These are phyloP conservation scores for Macrolepiota dolichaula DNA, from an alignment of 768 basidiomycete species.

Conservation along the genomic window DNA sequence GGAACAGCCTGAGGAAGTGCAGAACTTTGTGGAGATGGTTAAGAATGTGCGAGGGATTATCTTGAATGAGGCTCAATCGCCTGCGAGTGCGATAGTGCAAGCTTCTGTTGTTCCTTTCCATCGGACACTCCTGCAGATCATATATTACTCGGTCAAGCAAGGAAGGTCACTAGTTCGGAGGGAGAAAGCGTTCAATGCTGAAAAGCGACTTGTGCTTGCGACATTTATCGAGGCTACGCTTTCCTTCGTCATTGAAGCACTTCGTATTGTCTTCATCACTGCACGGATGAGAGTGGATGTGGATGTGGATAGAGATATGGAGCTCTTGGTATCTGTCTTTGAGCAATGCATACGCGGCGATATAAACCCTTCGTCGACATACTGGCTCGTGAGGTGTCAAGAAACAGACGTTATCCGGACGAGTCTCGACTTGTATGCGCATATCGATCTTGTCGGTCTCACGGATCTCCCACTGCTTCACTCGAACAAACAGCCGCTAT, in stretches of 20 bases:
- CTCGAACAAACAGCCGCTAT: constrained; percentile 61
- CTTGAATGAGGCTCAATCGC: constrained; percentile 70
- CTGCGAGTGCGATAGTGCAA: constrained; percentile 69
- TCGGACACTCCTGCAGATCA: constrained; percentile 70
- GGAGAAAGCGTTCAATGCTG: constrained; percentile 50
- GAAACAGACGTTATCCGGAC: constrained; percentile 75
- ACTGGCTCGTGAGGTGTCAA: constrained; percentile 80
- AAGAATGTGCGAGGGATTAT: constrained; percentile 62
- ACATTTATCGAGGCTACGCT: constrained; percentile 61
- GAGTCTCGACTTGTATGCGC: constrained; percentile 70
- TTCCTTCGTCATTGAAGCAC: constrained; percentile 64
- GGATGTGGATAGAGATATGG: constrained; percentile 78
- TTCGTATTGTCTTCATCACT: constrained; percentile 60
- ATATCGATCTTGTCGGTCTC: constrained; percentile 66
- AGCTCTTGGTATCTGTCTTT: constrained; percentile 78
- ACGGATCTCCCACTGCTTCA: constrained; percentile 64
- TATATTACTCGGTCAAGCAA: constrained; percentile 74
- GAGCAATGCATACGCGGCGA: constrained; percentile 73
- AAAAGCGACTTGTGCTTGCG: constrained; percentile 58
- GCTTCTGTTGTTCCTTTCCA: constrained; percentile 70
- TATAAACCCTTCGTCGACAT: constrained; percentile 60
- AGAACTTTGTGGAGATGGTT: constrained; percentile 60
- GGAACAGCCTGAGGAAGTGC: constrained; percentile 51
- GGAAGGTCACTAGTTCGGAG: constrained; percentile 47
- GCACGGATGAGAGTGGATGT: constrained; percentile 54